Base-by-base conservation (phyloP, 2,329 filamentous ascomycete species). In the Xylariaceae sp. region DNA sequence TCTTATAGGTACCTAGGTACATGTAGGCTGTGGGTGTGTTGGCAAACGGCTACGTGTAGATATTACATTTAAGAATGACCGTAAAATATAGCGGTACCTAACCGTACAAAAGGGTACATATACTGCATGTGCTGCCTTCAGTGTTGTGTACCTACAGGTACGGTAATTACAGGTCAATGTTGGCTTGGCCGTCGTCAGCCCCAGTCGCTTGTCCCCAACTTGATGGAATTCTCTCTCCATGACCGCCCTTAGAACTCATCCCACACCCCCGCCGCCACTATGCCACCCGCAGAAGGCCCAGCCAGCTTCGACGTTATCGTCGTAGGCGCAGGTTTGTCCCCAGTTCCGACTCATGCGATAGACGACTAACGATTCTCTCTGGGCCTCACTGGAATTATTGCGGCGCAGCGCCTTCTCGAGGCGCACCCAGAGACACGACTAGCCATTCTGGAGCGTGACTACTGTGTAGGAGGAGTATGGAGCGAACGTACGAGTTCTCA, bases 381-480 rank as follows among this genome's bases (percentile, higher is more conserved):
- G 26, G 60, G 60, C 23, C 54, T 62, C 45, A 57, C 48, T 20
- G 60, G 60, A 53, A 62, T 62, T 43, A 54, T 62, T 55, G 53
- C 54, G 40, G 57, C 57, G n/a, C 57, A 60, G 40, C 54, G 55
- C 43, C 52, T 63, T 21, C 61, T 63, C 40, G 53, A 61, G 43
- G 61, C 56, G 32, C 61, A 63, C 48, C 61, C 59, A 20, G 54
- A 61, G 46, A 63, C 52, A 41, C 56, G 44, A 37, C 46, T 63
- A 10, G 53, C 56, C 48, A 63, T 63, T 20, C 32, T 63, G 19
- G 56, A 63, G 54, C 58, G 59, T 44, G 61, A 63, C 44, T 57
- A 59, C 42, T 63, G 61, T 52, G 54, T 63, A 5, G 61, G 61
- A 48, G 59, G 59, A 44, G 59, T 63, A 52, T 63, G 61, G 61